These are phyloP conservation scores for Knoxdaviesia proteae DNA, from an alignment of 2,329 filamentous ascomycete genomes.

Conservation along the genomic window DNA sequence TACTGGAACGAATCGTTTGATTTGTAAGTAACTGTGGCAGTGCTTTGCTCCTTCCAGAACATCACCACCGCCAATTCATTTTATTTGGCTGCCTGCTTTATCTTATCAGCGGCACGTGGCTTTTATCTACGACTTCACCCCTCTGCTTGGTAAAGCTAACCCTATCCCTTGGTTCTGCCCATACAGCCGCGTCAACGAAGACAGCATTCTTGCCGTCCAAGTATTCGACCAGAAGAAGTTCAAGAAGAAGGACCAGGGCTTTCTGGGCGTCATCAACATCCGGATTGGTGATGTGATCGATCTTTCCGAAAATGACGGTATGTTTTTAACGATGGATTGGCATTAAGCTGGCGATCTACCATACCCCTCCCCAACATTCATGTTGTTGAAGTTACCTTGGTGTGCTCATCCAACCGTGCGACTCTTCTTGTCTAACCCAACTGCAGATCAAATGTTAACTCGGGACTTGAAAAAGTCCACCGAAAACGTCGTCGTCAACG, in stretches of 20 bases:
- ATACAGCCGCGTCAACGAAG: conserved; percentile 67
- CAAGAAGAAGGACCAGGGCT: conserved; percentile 99
- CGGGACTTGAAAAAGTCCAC: conserved; percentile 93
- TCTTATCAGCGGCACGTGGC: too few species aligned
- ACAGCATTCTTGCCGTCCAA: conserved; percentile 90
- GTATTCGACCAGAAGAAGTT: conserved; percentile 99
- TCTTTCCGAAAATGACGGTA: conserved; percentile 79
- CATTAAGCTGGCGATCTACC: background rate
- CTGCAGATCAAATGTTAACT: conserved; percentile 93
- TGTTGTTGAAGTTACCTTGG: background rate
- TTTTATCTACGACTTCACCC: background rate
- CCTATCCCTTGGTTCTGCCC: background rate
- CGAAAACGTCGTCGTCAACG: conserved; percentile 92
- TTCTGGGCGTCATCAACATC: conserved; percentile 93
- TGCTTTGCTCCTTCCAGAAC: background rate
- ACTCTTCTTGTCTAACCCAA: too few species aligned
- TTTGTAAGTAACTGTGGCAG: conserved; percentile 41
- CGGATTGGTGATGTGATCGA: conserved; percentile 89
- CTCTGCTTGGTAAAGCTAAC: background rate
- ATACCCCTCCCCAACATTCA: conserved; percentile 1
- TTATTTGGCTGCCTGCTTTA: too few species aligned
- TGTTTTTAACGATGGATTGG: conserved; percentile 10
- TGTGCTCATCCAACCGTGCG: too few species aligned
- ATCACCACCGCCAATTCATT: too few species aligned
- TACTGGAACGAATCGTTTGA: conserved; percentile 99